These are phyloP conservation scores for Salvia rosmarinus DNA, from an alignment of 257 asterid species.

Conservation along the genomic window DNA sequence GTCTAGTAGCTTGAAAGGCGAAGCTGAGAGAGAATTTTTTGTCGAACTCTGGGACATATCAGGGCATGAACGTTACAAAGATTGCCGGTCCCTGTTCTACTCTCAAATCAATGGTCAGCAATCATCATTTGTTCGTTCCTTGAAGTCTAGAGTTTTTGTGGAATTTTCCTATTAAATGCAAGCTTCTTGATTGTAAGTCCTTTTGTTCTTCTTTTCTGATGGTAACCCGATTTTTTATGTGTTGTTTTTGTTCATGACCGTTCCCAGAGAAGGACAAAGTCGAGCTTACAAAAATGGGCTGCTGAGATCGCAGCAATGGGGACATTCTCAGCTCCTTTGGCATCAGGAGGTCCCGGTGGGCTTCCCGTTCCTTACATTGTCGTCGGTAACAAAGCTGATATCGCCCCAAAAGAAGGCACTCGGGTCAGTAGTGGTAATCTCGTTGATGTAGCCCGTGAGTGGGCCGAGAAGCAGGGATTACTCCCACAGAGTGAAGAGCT, in stretches of 20 bases:
- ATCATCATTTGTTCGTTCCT: no score
- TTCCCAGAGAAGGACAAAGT: conserved; percentile 89
- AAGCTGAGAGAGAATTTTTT: conserved; percentile 85
- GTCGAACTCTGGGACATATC: conserved; percentile 96
- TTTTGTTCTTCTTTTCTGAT: conserved; percentile 23
- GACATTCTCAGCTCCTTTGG: conserved; percentile 94
- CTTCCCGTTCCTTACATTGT: conserved; percentile 97
- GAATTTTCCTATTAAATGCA: conserved; percentile 4
- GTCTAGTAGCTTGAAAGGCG: conserved; percentile 67
- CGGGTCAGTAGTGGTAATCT: conserved; percentile 97
- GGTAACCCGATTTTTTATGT: conserved; percentile 48
- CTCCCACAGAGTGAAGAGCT: conserved; percentile 90
- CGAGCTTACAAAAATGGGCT: conserved; percentile 91
- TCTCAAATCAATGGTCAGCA: conserved; percentile 88
- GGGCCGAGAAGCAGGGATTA: conserved; percentile 98
- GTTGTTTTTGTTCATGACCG: conserved; percentile 94
- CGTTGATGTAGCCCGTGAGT: conserved; percentile 92
- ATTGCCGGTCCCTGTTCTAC: conserved; percentile 90
- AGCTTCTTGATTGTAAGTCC: conserved; percentile 29
- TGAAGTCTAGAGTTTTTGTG: no score
- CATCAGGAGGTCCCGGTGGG: conserved; percentile 94
- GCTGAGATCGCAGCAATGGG: conserved; percentile 77
- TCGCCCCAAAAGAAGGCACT: conserved; percentile 66
- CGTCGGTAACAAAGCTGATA: conserved; percentile 88
- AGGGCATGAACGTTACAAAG: conserved; percentile 95